phyloP scores from a whole-genome alignment of 306 rosid species.

The Quercus wislizeni region DNA sequence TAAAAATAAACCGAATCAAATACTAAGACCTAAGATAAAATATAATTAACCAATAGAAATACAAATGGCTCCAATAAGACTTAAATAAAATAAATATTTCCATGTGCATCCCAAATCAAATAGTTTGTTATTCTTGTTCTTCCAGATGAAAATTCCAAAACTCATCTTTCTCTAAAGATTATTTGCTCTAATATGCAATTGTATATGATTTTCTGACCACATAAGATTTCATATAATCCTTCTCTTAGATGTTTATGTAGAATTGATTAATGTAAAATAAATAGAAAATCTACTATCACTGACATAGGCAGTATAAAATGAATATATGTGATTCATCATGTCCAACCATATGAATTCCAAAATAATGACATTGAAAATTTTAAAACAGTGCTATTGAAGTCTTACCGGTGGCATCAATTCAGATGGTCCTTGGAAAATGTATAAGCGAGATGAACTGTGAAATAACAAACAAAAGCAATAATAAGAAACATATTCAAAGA shows the following conservation, averaged over 20 bases:
- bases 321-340: slow-evolving; percentile 1
- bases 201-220: neutral
- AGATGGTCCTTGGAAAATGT: slow-evolving; percentile 89
- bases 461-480: slow-evolving; percentile 20
- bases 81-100: too few relatives aligned
- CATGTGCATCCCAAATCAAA: too few relatives aligned
- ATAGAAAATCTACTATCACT: slow-evolving; percentile 4
- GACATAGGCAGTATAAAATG: slow-evolving; percentile 9
- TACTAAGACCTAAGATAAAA: too few relatives aligned
- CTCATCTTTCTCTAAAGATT: neutral
- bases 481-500: slow-evolving; percentile 19
- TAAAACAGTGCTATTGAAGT: slow-evolving; percentile 2
- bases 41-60: too few relatives aligned
- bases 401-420: slow-evolving; percentile 91
- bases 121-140: neutral
- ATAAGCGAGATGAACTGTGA: slow-evolving; percentile 85
- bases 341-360: neutral
- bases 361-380: slow-evolving; percentile 3
- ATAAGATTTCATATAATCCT: neutral
- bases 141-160: neutral
- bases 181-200: neutral
- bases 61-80: too few relatives aligned
- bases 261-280: neutral
- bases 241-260: neutral
- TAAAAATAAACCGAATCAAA: too few relatives aligned